phyloP scores from a whole-genome alignment of 495 filamentous ascomycete genomes.

The Penicillium argentinense region DNA sequence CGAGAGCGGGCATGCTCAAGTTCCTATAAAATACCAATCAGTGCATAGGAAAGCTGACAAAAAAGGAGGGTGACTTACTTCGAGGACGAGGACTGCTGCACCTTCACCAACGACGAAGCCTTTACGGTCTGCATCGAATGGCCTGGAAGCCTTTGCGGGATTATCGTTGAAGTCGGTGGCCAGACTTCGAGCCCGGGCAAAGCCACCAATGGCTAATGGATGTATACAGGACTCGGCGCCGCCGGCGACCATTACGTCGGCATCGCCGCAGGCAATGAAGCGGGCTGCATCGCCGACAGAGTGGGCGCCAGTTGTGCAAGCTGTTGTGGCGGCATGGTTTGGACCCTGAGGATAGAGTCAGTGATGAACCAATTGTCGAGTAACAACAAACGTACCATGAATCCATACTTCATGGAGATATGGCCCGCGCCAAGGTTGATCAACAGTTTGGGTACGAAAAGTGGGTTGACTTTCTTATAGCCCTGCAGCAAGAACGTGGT shows the following conservation, averaged over 20 bases:
- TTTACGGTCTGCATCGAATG: constrained; percentile 77
- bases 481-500: constrained; percentile 51
- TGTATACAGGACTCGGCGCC: constrained; percentile 96
- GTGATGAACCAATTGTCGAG: too few relatives aligned
- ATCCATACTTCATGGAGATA: constrained; percentile 88
- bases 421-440: constrained; percentile 95
- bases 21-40: constrained; percentile 50
- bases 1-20: constrained; percentile 81
- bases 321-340: constrained; percentile 87
- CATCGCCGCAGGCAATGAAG: constrained; percentile 87
- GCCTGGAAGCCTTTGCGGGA: constrained; percentile 74
- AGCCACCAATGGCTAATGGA: constrained; percentile 87
- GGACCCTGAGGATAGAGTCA: too few relatives aligned
- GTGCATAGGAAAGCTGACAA: background rate
- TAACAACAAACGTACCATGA: constrained; percentile 65
- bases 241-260: constrained; percentile 91
- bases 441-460: constrained; percentile 88
- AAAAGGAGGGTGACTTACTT: constrained; percentile 52
- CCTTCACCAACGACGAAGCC: constrained; percentile 96
- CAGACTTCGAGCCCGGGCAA: constrained; percentile 82
- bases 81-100: constrained; percentile 81
- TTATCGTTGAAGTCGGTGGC: constrained; percentile 75
- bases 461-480: constrained; percentile 86
- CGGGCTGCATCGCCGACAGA: constrained; percentile 89
- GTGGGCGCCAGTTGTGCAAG: constrained; percentile 94